phyloP scores from a whole-genome alignment of 352 stramenopile genomes.

The Halophytophthora polymorphica region DNA sequence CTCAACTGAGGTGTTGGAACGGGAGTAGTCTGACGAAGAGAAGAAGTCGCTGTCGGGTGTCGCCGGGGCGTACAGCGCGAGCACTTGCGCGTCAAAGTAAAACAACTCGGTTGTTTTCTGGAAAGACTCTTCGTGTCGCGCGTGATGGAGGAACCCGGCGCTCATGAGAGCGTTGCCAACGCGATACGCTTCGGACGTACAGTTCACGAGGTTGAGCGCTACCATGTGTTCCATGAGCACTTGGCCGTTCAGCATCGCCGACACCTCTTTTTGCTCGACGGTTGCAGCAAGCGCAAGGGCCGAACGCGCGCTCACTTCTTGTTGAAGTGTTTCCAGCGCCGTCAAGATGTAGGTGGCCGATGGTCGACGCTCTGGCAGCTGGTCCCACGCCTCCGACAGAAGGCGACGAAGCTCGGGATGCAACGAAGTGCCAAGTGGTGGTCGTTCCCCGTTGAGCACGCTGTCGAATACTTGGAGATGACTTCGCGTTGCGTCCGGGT shows the following conservation, averaged over 20 bases:
- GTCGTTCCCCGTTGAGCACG: conserved; percentile 57
- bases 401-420: conserved; percentile 45
- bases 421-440: conserved; percentile 29
- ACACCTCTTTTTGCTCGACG: conserved; percentile 23
- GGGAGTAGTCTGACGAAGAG: conserved; percentile 1
- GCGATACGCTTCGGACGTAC: conserved; percentile 41
- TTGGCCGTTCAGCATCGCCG: conserved; percentile 41
- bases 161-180: conserved; percentile 66
- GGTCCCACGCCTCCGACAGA: conserved; percentile 48
- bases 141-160: conserved; percentile 61
- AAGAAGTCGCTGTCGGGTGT: conserved; percentile 7
- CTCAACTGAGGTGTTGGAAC: conserved; percentile 11
- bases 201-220: conserved; percentile 49
- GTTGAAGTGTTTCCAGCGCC: conserved; percentile 45
- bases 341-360: conserved; percentile 48
- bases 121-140: conserved; percentile 41
- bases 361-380: conserved; percentile 43
- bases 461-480: conserved; percentile 70
- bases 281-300: conserved; percentile 28
- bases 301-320: conserved; percentile 40
- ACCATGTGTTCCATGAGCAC: conserved; percentile 62
- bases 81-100: conserved; percentile 40
- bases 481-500: conserved; percentile 49
- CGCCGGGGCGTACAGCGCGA: conserved; percentile 26
- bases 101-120: conserved; percentile 46